These are phyloP conservation scores for Zymoseptoria tritici DNA, from an alignment of 2,329 filamentous ascomycete species.

Conservation along the genomic window DNA sequence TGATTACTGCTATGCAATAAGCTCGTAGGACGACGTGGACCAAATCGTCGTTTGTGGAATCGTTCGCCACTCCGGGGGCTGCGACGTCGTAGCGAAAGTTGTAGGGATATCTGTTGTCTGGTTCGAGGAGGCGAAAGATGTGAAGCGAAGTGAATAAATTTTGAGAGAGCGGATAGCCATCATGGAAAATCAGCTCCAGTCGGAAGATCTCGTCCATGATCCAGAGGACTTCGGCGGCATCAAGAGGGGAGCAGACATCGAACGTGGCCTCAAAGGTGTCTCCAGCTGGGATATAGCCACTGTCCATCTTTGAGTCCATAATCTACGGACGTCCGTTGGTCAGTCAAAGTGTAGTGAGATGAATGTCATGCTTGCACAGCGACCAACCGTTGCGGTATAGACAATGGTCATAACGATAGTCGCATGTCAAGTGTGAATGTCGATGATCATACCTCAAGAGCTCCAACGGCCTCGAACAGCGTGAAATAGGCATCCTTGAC, in stretches of 20 bases:
- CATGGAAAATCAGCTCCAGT: constrained; percentile 95
- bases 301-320: constrained; percentile 99
- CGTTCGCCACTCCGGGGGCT: constrained; percentile 33
- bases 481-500: constrained; percentile 93
- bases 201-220: constrained; percentile 91
- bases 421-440: background rate
- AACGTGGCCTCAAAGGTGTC: constrained; percentile 71
- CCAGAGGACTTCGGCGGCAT: constrained; percentile 66
- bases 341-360: background rate
- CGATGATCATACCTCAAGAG: constrained; percentile 53
- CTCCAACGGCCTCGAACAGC: constrained; percentile 86
- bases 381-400: background rate
- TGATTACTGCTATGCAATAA: constrained; percentile 79
- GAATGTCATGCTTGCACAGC: background rate
- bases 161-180: constrained; percentile 90
- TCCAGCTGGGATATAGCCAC: constrained; percentile 68
- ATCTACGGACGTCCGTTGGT: constrained; percentile 53
- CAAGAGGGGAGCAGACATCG: constrained; percentile 16
- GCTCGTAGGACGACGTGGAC: constrained; percentile 62
- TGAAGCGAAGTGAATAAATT: constrained; percentile 91
- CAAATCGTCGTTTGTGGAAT: constrained; percentile 30
- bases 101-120: constrained; percentile 37
- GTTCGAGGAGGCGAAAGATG: constrained; percentile 72
- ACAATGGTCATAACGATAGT: background rate
- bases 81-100: constrained; percentile 38